Evolutionary conservation across 108 stramenopile genomes (phyloP), one percentile per base, ranked within the genome.

Genomic region (Nitzschia inconspicua): DNA sequence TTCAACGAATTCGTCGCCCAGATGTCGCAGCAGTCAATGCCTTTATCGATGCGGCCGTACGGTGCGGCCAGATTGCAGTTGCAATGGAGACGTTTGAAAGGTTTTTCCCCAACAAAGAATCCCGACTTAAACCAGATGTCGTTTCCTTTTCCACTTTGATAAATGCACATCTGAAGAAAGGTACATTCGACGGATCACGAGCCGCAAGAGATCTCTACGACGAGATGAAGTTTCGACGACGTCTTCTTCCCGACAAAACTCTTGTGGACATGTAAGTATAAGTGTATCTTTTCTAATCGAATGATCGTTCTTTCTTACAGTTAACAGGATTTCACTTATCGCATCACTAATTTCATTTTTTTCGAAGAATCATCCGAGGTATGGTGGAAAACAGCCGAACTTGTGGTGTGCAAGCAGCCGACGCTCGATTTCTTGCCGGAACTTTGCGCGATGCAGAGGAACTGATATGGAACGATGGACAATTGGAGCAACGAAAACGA

Each of bases 1-100:
- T 85, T 72, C 42, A 52, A 22, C 22, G 57, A 43, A 78, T 91
- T 25, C 3, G 43, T 3, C 31, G 51, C 11, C 84, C 85, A n/a
- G 90, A 92, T 47, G 61, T 81, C 19, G 60, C 86, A 8, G 86
- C 90, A 25, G 43, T 92, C 26, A 92, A 92, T 63, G 83, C 86
- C 3, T 72, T 84, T 0, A 68, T 92, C 27, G 82, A 82, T 71
- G 83, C 80, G 23, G 80, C 77, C 51, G 78, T 79, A 43, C 64
- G 66, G 48, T 79, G 73, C 32, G 67, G 60, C 24, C 57, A 72
- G n/a, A 61, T 79, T 25, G 70, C 72, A 28, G 13, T 79, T 26
- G 89, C 89, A 14, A 44, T 83, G 13, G 62, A 85, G 36, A 66
- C 65, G 8, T 88, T 84, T 70, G 57, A 65, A 14, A 57, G 60